These are phyloP conservation scores for Amylocystis lapponica DNA, from an alignment of 768 basidiomycete genomes.

Conservation along the genomic window DNA sequence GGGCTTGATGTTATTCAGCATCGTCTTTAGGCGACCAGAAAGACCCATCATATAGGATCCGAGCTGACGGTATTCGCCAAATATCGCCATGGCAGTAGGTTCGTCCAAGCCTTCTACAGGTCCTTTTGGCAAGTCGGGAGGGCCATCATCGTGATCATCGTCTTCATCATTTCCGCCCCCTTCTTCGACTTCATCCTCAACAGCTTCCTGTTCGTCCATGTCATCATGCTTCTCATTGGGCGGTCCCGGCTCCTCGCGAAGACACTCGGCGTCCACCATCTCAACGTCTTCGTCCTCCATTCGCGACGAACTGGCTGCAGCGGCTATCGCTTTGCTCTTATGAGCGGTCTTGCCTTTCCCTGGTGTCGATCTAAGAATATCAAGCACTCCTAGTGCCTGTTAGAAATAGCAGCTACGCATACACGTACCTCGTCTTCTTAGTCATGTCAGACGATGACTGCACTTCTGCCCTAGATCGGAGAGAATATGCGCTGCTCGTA, in stretches of 20 bases:
- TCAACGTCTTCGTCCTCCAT: slow-evolving; percentile 68
- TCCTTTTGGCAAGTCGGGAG: slow-evolving; percentile 36
- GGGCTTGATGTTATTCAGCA: slow-evolving; percentile 83
- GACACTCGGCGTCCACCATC: slow-evolving; percentile 65
- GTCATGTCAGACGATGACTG: slow-evolving; percentile 55
- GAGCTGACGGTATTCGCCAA: slow-evolving; percentile 82
- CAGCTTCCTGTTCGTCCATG: slow-evolving; percentile 41
- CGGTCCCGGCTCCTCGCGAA: slow-evolving; percentile 40
- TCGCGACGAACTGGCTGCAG: slow-evolving; percentile 58
- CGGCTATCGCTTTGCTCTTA: slow-evolving; percentile 33
- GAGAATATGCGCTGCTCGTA: slow-evolving; percentile 48
- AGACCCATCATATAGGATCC: slow-evolving; percentile 93
- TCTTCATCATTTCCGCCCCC: slow-evolving; percentile 44
- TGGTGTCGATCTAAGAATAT: slow-evolving; percentile 36
- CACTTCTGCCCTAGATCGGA: slow-evolving; percentile 51
- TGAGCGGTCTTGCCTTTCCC: slow-evolving; percentile 49
- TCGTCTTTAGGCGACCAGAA: slow-evolving; percentile 80
- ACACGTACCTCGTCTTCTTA: slow-evolving; percentile 61
- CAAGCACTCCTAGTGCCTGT: not conserved
- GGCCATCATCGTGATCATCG: slow-evolving; percentile 39
- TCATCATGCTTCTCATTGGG: slow-evolving; percentile 40
- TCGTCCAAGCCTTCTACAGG: slow-evolving; percentile 48
- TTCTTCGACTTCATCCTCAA: slow-evolving; percentile 38
- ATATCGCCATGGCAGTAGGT: slow-evolving; percentile 70
- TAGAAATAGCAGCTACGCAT: not conserved